Percentiles rank a stretch among this genome's conserved stretches.
Evolutionary conservation across 2,329 filamentous ascomycete species (phyloP).

Genomic region (Penicillium sp.): DNA sequence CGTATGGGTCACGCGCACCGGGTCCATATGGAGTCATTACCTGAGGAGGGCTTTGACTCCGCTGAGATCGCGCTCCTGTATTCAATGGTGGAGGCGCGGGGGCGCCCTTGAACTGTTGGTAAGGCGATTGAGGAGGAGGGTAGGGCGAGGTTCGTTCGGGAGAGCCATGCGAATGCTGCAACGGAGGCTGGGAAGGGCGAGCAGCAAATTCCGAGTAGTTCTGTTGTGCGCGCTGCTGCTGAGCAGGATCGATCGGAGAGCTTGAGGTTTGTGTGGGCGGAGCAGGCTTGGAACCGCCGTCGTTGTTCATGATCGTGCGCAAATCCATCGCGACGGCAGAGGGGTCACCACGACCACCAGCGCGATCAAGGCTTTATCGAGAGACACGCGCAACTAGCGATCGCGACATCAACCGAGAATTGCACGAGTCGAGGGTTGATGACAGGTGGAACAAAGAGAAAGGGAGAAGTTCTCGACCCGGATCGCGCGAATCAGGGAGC

Average conservation of each 20-base stretch:
- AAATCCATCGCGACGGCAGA: slow-evolving; percentile 48
- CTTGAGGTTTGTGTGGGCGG: slow-evolving; percentile 31
- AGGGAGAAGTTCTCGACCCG: slow-evolving; percentile 24
- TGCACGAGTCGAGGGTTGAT: slow-evolving; percentile 2
- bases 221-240: slow-evolving; percentile 27
- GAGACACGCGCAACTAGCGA: slow-evolving; percentile 11
- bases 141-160: slow-evolving; percentile 43
- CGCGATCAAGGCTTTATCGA: slow-evolving; percentile 18
- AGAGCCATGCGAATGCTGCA: slow-evolving; percentile 47
- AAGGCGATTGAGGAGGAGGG: slow-evolving; percentile 39
- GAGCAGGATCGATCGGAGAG: slow-evolving; percentile 27
- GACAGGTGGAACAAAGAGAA: slow-evolving; percentile 18
- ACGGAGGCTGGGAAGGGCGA: slow-evolving; percentile 41
- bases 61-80: slow-evolving; percentile 29
- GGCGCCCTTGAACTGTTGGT: slow-evolving; percentile 33
- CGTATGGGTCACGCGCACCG: slow-evolving; percentile 36
- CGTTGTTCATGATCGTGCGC: slow-evolving; percentile 53
- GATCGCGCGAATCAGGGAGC: slow-evolving; percentile 22
- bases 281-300: slow-evolving; percentile 34
- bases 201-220: slow-evolving; percentile 29
- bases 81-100: slow-evolving; percentile 30
- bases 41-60: slow-evolving; percentile 34
- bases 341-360: slow-evolving; percentile 20
- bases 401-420: slow-evolving; percentile 18
- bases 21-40: slow-evolving; percentile 31